Evolutionary conservation across 2,329 filamentous ascomycete genomes (phyloP).

Genomic region (Sporothrix dimorphospora): DNA sequence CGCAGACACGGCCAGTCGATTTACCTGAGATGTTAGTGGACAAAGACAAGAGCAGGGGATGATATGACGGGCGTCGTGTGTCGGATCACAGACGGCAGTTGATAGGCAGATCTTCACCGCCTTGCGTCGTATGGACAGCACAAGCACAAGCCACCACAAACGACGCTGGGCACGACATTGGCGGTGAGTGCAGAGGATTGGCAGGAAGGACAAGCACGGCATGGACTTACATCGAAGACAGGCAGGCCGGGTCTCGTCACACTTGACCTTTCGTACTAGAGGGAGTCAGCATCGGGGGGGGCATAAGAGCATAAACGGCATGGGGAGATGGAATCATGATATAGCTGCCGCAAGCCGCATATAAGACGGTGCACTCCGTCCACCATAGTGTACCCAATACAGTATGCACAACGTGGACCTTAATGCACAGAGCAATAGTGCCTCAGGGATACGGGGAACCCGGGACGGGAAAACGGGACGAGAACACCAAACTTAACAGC

Average conservation of each 20-base stretch:
- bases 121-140: not conserved
- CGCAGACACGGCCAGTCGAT: constrained; percentile 27
- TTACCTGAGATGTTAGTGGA: constrained; percentile 11
- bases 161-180: not conserved
- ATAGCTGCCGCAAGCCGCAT: not conserved
- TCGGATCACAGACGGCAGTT: too few species aligned
- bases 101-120: not conserved
- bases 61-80: not conserved
- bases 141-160: not conserved
- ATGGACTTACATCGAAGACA: constrained; percentile 29
- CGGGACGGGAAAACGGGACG: not conserved
- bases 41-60: too few species aligned
- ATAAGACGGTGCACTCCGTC: not conserved
- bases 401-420: not conserved
- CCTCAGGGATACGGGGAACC: not conserved
- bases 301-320: not conserved
- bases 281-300: not conserved
- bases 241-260: constrained; percentile 29
- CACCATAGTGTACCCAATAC: not conserved
- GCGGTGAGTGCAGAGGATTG: not conserved
- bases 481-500: too few species aligned
- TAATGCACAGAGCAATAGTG: not conserved
- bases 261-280: constrained; percentile 30
- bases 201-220: not conserved
- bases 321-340: not conserved